Evolutionary conservation across 2,329 filamentous ascomycete species (phyloP).

Genomic region (Cylindrodendrum hubeiense): DNA sequence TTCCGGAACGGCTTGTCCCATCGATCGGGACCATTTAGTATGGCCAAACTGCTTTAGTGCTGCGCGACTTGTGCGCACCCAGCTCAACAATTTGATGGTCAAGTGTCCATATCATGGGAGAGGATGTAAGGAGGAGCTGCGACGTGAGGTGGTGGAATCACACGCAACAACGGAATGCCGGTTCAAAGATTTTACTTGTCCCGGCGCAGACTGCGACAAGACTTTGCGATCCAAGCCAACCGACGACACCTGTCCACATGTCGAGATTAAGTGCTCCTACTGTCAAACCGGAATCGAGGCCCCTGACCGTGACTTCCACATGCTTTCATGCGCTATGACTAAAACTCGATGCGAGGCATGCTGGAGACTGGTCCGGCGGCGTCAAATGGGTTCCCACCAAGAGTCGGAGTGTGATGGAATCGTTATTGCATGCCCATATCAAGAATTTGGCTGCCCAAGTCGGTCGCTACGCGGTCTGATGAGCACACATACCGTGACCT

Average conservation of each 20-base stretch:
- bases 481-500: conserved; percentile 59
- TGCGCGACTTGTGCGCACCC: conserved; percentile 66
- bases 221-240: conserved; percentile 64
- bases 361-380: conserved; percentile 56
- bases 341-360: conserved; percentile 65
- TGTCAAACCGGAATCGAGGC: conserved; percentile 65
- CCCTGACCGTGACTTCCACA: conserved; percentile 53
- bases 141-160: conserved; percentile 66
- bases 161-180: conserved; percentile 70
- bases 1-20: conserved; percentile 63
- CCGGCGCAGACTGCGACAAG: conserved; percentile 64
- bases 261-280: conserved; percentile 62
- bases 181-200: conserved; percentile 68
- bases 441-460: conserved; percentile 52
- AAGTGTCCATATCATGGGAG: conserved; percentile 66
- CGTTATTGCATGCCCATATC: conserved; percentile 61
- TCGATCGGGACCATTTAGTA: conserved; percentile 64
- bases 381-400: conserved; percentile 61
- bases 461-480: conserved; percentile 53
- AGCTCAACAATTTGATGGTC: conserved; percentile 71
- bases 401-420: conserved; percentile 63
- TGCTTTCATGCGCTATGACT: conserved; percentile 59
- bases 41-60: conserved; percentile 57
- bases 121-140: conserved; percentile 64
- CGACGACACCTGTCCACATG: conserved; percentile 68